Percentiles rank a stretch among this genome's conserved stretches.
phyloP scores from a whole-genome alignment of 306 rosid species.

The Prunus davidiana region DNA sequence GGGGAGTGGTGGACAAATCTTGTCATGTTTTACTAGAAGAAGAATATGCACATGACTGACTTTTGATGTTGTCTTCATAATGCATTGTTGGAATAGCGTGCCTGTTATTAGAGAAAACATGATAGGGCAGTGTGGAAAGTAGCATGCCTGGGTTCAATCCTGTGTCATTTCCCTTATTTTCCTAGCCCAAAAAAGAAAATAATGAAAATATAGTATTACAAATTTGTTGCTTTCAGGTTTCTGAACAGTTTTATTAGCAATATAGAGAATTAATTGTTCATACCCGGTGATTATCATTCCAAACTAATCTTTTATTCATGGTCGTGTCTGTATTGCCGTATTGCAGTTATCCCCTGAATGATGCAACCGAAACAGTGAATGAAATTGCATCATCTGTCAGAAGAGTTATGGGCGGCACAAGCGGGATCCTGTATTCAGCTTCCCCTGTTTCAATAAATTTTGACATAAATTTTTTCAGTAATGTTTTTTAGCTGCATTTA shows the following conservation, averaged over 20 bases:
- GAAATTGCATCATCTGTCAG: conserved; percentile 80
- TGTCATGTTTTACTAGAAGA: neutral
- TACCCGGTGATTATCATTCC: conserved; percentile 15
- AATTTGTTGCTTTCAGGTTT: neutral
- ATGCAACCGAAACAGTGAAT: conserved; percentile 78
- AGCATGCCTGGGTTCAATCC: neutral
- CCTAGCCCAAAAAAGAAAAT: neutral
- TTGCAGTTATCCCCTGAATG: conserved; percentile 89
- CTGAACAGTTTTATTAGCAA: neutral
- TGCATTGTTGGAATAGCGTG: no score
- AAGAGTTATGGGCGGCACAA: conserved; percentile 94
- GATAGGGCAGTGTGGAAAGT: no score
- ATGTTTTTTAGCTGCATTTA: neutral
- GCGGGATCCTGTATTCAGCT: conserved; percentile 79
- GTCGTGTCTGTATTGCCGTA: conserved; percentile 30
- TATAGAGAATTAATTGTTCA: conserved; percentile 3
- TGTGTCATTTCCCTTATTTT: neutral
- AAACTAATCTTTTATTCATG: conserved; percentile 16
- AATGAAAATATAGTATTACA: neutral
- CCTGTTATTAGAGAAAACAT: no score
- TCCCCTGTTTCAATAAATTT: conserved; percentile 25
- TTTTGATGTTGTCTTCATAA: no score
- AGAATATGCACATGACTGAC: no score
- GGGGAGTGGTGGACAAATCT: neutral
- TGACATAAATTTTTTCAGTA: neutral